Conservation (phyloP, 148 eudicot genomes). For the Vaccinium darrowii region DNA sequence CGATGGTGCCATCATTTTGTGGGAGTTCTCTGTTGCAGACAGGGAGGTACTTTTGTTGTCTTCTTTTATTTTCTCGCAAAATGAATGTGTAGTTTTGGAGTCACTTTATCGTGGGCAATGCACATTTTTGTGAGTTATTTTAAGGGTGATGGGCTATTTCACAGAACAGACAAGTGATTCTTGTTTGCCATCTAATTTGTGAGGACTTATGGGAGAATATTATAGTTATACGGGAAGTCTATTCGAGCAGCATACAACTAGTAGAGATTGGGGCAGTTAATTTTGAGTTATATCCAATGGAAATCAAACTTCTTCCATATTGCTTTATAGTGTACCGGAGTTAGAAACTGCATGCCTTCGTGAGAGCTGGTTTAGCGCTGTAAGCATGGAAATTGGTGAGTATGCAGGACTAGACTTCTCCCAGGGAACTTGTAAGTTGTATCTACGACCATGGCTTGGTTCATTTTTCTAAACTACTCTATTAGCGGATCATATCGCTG, state of each 20-base stretch:
- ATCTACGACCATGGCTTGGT: neutral
- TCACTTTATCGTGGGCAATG: neutral
- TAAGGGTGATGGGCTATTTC: neutral
- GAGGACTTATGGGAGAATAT: neutral
- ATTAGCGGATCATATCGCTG: neutral
- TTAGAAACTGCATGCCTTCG: neutral
- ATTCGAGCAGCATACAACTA: neutral
- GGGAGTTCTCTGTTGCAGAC: conserved; percentile 62
- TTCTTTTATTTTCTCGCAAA: neutral
- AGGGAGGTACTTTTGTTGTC: conserved; percentile 42
- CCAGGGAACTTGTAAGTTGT: neutral
- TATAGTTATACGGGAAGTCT: neutral
- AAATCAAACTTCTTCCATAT: neutral
- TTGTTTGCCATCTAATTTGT: neutral
- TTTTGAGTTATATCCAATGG: neutral
- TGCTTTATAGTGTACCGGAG: neutral
- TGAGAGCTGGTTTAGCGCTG: neutral
- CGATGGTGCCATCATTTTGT: conserved; percentile 63
- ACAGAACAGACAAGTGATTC: neutral
- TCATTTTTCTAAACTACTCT: neutral
- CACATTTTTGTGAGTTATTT: neutral
- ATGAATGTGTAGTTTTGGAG: neutral
- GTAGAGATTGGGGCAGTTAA: neutral
- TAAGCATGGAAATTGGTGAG: neutral
- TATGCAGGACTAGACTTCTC: neutral